A percentile compares a stretch with the other conserved stretches of the same genome.
Conservation (phyloP, 192 early-diverging fungal species). For the Haplosporangium gracile region DNA sequence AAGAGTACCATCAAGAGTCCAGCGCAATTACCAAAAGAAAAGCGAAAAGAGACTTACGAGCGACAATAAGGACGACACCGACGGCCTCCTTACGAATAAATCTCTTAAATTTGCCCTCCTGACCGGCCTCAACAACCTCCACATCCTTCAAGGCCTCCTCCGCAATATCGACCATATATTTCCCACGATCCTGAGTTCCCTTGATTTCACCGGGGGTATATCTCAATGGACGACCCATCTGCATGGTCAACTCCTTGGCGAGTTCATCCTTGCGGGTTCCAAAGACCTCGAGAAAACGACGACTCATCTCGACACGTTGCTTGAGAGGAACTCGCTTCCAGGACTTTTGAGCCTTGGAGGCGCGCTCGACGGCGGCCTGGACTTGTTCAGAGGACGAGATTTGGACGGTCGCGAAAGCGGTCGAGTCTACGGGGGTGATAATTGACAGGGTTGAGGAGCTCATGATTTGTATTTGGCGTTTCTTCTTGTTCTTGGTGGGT, state of each 20-base stretch:
- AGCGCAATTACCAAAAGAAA: neutral
- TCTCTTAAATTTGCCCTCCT: conserved; percentile 67
- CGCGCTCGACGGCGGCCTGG: conserved; percentile 57
- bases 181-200: conserved; percentile 76
- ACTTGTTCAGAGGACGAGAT: conserved; percentile 52
- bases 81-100: conserved; percentile 81
- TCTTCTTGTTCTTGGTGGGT: neutral
- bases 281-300: conserved; percentile 68
- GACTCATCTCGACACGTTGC: conserved; percentile 64
- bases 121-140: conserved; percentile 59
- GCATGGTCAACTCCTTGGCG: conserved; percentile 66
- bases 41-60: conserved; percentile 45
- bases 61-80: conserved; percentile 73
- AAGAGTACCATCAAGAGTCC: neutral
- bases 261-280: conserved; percentile 68
- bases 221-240: conserved; percentile 79
- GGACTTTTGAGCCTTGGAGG: conserved; percentile 57
- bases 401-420: conserved; percentile 36
- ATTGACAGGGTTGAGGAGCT: conserved; percentile 26
- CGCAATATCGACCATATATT: conserved; percentile 78
- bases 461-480: neutral
- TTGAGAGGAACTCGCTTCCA: conserved; percentile 70
- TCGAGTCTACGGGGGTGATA: conserved; percentile 55
- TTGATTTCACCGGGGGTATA: conserved; percentile 79
- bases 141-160: conserved; percentile 72